Conservation (phyloP, 169 alveolate species). For the Plasmodium sp. region DNA sequence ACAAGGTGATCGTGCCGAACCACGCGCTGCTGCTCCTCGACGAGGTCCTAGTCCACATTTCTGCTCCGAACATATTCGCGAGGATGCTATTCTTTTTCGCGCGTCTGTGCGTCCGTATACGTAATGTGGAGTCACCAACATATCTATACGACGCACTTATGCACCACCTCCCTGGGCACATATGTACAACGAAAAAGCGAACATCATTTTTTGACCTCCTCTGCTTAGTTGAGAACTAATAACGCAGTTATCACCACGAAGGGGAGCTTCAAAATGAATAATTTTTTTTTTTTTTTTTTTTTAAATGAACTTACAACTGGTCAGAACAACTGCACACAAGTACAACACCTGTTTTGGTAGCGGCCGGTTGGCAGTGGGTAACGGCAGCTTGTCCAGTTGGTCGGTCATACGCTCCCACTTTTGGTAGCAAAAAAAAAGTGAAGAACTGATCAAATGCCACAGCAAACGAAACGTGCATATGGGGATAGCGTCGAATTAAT, state of each 20-base stretch:
- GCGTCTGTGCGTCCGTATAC: background rate
- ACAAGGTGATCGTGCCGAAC: background rate
- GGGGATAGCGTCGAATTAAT: background rate
- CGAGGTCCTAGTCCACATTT: background rate
- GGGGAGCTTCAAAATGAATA: background rate
- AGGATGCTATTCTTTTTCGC: background rate
- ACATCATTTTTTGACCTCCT: background rate
- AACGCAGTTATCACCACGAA: background rate
- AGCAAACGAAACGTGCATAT: background rate
- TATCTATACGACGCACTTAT: background rate
- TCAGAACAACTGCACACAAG: background rate
- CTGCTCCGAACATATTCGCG: background rate
- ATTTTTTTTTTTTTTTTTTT: background rate
- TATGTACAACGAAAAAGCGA: background rate
- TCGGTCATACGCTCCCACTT: background rate
- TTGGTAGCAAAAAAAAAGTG: background rate
- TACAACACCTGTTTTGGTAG: background rate
- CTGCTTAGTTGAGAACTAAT: background rate
- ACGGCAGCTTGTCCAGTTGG: background rate
- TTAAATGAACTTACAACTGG: background rate
- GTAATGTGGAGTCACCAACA: background rate
- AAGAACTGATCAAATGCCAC: background rate
- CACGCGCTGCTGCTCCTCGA: background rate
- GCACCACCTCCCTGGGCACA: background rate
- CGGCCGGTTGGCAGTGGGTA: background rate